Conservation (phyloP, 352 stramenopile genomes). For the Lagenidium giganteum region DNA sequence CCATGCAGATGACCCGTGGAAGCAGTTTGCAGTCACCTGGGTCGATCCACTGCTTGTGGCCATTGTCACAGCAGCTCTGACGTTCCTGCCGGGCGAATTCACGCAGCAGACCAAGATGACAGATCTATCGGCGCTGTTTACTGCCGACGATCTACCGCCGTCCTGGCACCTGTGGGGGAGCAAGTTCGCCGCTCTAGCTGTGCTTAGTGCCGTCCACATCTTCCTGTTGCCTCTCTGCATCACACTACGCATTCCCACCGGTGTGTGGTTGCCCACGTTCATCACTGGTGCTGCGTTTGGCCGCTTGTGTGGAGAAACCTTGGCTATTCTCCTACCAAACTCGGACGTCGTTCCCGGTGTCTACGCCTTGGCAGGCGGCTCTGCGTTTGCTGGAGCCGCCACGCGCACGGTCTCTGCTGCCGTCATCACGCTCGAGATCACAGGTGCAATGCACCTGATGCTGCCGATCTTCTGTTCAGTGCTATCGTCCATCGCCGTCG, state of each 20-base stretch:
- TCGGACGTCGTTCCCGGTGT: slow-evolving; percentile 44
- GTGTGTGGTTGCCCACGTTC: slow-evolving; percentile 83
- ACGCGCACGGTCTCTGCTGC: slow-evolving; percentile 79
- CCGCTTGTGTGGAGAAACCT: slow-evolving; percentile 65
- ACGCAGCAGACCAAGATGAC: slow-evolving; percentile 43
- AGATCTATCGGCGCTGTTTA: slow-evolving; percentile 65
- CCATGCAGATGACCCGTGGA: slow-evolving; percentile 38
- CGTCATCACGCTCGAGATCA: slow-evolving; percentile 87
- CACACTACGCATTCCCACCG: slow-evolving; percentile 73
- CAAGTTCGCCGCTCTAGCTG: slow-evolving; percentile 57
- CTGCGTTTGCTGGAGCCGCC: slow-evolving; percentile 57
- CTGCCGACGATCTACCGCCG: slow-evolving; percentile 29
- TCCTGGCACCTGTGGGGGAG: slow-evolving; percentile 38
- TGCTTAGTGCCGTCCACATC: slow-evolving; percentile 44
- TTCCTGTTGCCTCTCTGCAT: slow-evolving; percentile 77
- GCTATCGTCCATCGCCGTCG: slow-evolving; percentile 58
- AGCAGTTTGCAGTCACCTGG: slow-evolving; percentile 50
- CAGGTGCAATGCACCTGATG: slow-evolving; percentile 74
- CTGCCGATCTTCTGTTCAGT: slow-evolving; percentile 76
- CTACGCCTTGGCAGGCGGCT: slow-evolving; percentile 77
- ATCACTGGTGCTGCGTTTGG: slow-evolving; percentile 79
- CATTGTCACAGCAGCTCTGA: slow-evolving; percentile 54
- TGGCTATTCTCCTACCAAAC: slow-evolving; percentile 14
- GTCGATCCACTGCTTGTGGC: slow-evolving; percentile 61
- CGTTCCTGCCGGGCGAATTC: slow-evolving; percentile 72